Evolutionary conservation across 2,329 filamentous ascomycete genomes (phyloP), one percentile per base, ranked within the genome.

Genomic region (Talaromyces islandicus): DNA sequence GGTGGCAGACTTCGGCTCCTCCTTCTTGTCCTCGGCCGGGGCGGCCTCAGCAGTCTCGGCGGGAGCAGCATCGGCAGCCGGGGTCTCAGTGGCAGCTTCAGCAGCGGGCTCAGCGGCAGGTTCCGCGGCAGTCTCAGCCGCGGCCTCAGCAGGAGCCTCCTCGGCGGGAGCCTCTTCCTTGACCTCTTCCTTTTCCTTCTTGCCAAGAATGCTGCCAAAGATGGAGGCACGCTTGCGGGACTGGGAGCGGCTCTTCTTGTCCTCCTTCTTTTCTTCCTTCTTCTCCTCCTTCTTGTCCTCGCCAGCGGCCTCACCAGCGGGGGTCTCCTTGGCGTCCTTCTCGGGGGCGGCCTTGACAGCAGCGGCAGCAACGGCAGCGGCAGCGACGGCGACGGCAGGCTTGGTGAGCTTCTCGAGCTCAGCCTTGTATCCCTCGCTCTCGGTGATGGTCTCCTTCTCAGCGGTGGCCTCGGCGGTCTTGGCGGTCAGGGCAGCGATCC

Each of bases 391-490:
- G 54, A 76, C 70, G 52, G 70, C 68, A 54, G 79, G 75, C 70
- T 82, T 80, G 70, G 71, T 79, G 68, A 87, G 80, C 77, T 87
- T 88, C 80, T 92, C 89, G 21, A 94, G 78, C 66, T 90, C 87
- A 69, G 85, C 82, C 87, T 96, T 97, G 88, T 96, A 99, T 62
- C 85, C 85, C 77, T 96, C 92, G 69, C 87, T 88, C 77, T 88
- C 86, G 65, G 85, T 84, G 68, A 97, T 84, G 59, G 83, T 83
- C 65, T 89, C 82, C 71, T 87, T 88, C 61, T 90, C 80, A 69
- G 88, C 88, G 84, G 94, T 95, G 70, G 91, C 92, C 80, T 96
- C 91, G 56, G 87, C 83, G 57, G 90, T 85, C 82, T 92, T 91
- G 70, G 84, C 79, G 85, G 94, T 92, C 68, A 96, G 76, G 71